Evolutionary conservation across 495 filamentous ascomycete genomes (phyloP).

Genomic region (Penicillium taxi): DNA sequence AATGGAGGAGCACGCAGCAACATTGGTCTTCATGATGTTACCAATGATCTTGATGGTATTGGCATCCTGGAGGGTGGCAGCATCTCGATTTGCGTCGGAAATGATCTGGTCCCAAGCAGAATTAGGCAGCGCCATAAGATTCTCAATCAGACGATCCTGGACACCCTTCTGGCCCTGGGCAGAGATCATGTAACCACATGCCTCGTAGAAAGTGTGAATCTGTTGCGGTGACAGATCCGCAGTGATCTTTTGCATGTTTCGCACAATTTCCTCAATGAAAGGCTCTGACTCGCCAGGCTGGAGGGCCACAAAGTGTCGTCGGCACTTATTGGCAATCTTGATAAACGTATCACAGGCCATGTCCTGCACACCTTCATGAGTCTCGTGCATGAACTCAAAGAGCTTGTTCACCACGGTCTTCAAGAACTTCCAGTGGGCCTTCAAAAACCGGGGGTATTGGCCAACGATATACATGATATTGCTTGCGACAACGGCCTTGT

Average conservation of each 20-base stretch:
- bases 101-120: slow-evolving; percentile 94
- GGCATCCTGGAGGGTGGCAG: slow-evolving; percentile 73
- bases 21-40: slow-evolving; percentile 99
- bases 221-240: slow-evolving; percentile 92
- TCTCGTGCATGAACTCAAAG: slow-evolving; percentile 99
- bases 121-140: slow-evolving; percentile 91
- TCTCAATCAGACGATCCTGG: slow-evolving; percentile 83
- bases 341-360: slow-evolving; percentile 99
- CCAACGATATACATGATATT: slow-evolving; percentile 99
- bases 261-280: slow-evolving; percentile 98
- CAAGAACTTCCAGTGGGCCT: slow-evolving; percentile 99
- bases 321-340: slow-evolving; percentile 98
- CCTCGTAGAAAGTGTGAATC: slow-evolving; percentile 98
- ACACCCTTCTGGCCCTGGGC: slow-evolving; percentile 88
- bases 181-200: slow-evolving; percentile 98
- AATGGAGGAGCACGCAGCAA: slow-evolving; percentile 91
- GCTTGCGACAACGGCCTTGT: slow-evolving; percentile 97
- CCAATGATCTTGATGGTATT: slow-evolving; percentile 97
- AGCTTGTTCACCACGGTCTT: slow-evolving; percentile 99
- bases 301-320: slow-evolving; percentile 90
- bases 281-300: slow-evolving; percentile 92
- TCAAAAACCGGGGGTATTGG: slow-evolving; percentile 95
- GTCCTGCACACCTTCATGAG: slow-evolving; percentile 98
- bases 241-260: slow-evolving; percentile 90
- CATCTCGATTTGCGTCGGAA: slow-evolving; percentile 67